phyloP scores from a whole-genome alignment of 78 protist genomes.

The Speleostelium caveatum region DNA sequence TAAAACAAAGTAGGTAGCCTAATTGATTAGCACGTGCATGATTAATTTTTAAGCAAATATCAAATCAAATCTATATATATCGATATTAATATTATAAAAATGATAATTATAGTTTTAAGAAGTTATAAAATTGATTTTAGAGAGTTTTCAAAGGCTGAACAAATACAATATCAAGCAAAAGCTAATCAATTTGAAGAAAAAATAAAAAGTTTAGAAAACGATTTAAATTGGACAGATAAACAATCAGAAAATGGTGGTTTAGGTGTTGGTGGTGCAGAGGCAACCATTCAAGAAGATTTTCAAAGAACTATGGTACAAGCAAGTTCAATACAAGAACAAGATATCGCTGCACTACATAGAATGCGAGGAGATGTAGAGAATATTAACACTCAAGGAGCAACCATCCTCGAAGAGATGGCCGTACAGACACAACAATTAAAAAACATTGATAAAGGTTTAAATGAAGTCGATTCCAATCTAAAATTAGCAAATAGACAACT shows the following conservation, averaged over 20 bases:
- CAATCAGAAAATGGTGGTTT: slow-evolving; percentile 1
- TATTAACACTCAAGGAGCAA: slow-evolving; percentile 19
- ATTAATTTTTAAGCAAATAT: too few relatives aligned
- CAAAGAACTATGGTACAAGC: slow-evolving; percentile 53
- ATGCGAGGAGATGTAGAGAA: background rate
- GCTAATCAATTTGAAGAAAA: slow-evolving; percentile 40
- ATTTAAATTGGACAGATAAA: slow-evolving; percentile 66
- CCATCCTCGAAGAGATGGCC: slow-evolving; percentile 61
- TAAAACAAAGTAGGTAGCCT: slow-evolving; percentile 49
- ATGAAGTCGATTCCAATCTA: slow-evolving; percentile 79
- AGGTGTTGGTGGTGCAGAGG: background rate
- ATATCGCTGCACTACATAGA: slow-evolving; percentile 17
- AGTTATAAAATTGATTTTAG: slow-evolving; percentile 48
- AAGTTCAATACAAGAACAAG: slow-evolving; percentile 41
- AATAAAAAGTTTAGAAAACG: slow-evolving; percentile 54
- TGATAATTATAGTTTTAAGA: background rate
- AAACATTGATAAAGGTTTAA: slow-evolving; percentile 44
- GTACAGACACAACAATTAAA: slow-evolving; percentile 58
- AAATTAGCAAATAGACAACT: slow-evolving; percentile 81
- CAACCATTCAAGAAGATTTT: slow-evolving; percentile 4
- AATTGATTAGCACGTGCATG: too few relatives aligned
- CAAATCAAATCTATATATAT: too few relatives aligned
- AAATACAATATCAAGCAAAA: slow-evolving; percentile 16
- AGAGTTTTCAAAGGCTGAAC: slow-evolving; percentile 49
- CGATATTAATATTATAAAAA: too few relatives aligned